Base-by-base conservation (phyloP, 2,329 filamentous ascomycete genomes). In the Venturia pyrina region DNA sequence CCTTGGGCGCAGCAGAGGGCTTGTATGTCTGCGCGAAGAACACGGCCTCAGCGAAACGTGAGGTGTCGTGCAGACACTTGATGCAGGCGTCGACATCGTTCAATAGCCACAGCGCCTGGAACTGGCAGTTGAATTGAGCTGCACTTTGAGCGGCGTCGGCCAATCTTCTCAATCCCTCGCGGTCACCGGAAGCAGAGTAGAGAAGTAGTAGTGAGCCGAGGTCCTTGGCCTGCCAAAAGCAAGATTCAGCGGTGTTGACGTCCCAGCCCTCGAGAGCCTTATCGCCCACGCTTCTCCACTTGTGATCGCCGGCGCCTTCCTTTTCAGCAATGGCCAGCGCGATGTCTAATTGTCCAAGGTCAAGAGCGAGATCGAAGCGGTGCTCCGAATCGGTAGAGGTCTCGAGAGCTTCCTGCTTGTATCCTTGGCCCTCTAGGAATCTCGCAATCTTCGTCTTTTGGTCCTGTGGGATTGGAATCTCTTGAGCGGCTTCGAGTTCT, bases 361-460 rank as follows among this genome's bases (percentile, higher is more conserved):
- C 84, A 41, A 99, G 82, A 0, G 95, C 89, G 28, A 99, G 85
- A 68, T 99, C 95, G 72, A 99, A 98, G 74, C 96, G 95, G 79
- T 99, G 95, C 78, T 99, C 95, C 0, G 90, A 83, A 72, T 99
- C 95, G 0, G 93, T 96, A 11, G 95, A 93, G 19, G 99, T 91
- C 70, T 97, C 91, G 19, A 99, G 84, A 0, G 95, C 95, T 70
- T 97, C 84, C 72, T 98, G 93, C 79, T 98, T 98, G 79, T 96
- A 91, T 50, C 93, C 93, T 78, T 99, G 95, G 2, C 95, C 95
- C 77, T 98, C 95, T 64, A 99, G 83, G 83, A 99, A 99, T 28
- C 95, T 88, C 3, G 95, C 95, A 71, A 99, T 96, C 81, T 98
- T 98, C 83, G 96, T 97, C 77, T 96, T 89, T 76, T 99, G 92